Evolutionary conservation across 2,329 filamentous ascomycete species (phyloP).

Genomic region (Aspergillus tamarii): DNA sequence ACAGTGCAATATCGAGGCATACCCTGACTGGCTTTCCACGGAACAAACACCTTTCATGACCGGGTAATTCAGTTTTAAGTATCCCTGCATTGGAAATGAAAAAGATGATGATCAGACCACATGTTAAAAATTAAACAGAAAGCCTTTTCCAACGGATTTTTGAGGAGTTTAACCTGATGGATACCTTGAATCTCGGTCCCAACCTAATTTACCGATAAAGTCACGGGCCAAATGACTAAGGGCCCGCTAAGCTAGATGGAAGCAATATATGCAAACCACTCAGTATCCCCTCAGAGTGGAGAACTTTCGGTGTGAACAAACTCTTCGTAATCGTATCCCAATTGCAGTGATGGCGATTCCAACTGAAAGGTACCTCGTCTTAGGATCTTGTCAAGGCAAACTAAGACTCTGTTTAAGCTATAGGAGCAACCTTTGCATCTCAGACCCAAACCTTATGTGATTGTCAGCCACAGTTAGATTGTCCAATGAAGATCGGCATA

Average conservation of each 20-base stretch:
- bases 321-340: background rate
- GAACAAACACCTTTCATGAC: background rate
- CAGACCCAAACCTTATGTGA: background rate
- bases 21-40: background rate
- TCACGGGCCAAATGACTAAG: background rate
- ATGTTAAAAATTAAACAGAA: background rate
- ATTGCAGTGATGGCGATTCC: background rate
- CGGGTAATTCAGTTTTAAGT: background rate
- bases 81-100: background rate
- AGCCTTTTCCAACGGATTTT: background rate
- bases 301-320: background rate
- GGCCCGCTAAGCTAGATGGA: background rate
- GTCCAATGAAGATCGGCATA: background rate
- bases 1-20: background rate
- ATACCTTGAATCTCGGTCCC: background rate
- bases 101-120: background rate
- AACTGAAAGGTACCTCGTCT: background rate
- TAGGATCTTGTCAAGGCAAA: background rate
- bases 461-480: background rate
- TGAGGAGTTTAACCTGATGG: background rate
- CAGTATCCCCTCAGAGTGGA: background rate
- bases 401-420: background rate
- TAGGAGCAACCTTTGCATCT: background rate
- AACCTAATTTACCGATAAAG: background rate
- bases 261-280: background rate